Conservation (phyloP, 805 yeast species). For the Blastobotrys muscicola region DNA sequence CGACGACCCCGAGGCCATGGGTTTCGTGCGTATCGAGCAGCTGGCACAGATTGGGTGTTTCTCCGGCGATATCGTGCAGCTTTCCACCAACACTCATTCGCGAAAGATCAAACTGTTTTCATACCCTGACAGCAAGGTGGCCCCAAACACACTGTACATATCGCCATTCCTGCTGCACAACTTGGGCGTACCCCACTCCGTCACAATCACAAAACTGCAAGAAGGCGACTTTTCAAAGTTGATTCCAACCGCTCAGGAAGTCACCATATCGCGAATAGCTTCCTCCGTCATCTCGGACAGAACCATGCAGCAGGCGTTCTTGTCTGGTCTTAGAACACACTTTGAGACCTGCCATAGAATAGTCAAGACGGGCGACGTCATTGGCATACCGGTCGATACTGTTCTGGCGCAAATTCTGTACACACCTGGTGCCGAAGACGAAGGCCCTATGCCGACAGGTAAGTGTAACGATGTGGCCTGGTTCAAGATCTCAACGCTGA, state of each 20-base stretch:
- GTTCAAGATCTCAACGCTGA: conserved; percentile 60
- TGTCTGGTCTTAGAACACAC: conserved; percentile 48
- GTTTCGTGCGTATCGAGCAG: conserved; percentile 39
- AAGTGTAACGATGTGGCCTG: conserved; percentile 70
- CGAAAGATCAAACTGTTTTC: conserved; percentile 42
- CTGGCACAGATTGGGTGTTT: conserved; percentile 51
- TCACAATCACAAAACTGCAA: conserved; percentile 37
- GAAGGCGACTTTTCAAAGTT: conserved; percentile 24
- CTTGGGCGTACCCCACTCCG: conserved; percentile 30
- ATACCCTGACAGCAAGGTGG: conserved; percentile 45
- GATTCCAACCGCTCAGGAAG: conserved; percentile 47
- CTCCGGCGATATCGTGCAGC: conserved; percentile 53
- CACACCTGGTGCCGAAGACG: conserved; percentile 10
- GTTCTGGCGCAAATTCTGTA: conserved; percentile 48
- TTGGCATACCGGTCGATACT: conserved; percentile 73
- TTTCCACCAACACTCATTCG: conserved; percentile 1
- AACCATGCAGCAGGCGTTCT: conserved; percentile 49
- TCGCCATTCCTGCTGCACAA: conserved; percentile 57
- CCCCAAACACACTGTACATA: conserved; percentile 36
- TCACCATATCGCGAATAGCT: conserved; percentile 56
- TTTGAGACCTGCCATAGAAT: conserved; percentile 53
- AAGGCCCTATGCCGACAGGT: conserved; percentile 43
- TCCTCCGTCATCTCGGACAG: conserved; percentile 62
- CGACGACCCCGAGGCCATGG: conserved; percentile 41
- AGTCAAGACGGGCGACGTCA: conserved; percentile 52